Base-by-base conservation (phyloP, 2,329 filamentous ascomycete genomes). In the Neoscytalidium dimidiatum region DNA sequence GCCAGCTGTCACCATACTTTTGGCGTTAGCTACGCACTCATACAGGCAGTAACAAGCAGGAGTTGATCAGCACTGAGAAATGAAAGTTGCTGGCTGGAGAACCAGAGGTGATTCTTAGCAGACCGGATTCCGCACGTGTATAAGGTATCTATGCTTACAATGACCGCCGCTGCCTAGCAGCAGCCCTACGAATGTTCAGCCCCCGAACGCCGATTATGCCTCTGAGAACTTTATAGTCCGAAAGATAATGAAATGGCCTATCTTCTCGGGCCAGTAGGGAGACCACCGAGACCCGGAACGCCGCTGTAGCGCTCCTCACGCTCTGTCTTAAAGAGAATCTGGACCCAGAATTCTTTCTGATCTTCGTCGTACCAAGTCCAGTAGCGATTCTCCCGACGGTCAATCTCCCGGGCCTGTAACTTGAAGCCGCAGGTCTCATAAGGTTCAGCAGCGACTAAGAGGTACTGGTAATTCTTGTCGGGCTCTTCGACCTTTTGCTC, bases 401-500 rank as follows among this genome's bases (percentile, higher is more conserved):
- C 95, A 66, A 99, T 88, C 83, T 98, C 95, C 66, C 92, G 85
- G 4, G 94, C 92, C 77, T 97, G 95, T 64, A 99, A 84, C 84
- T 99, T 99, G 79, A 99, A 98, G 4, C 88, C 92, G 77, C 94
- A 96, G 2, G 93, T 98, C 86, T 99, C 94, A 81, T 99, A 99
- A 11, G 95, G 95, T 82, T 99, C 95, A 11, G 94, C 95, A 0
- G 95, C 94, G 11, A 99, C 91, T 60, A 98, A 84, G 70, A 99
- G 83, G 77, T 98, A 99, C 84, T 99, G 95, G 75, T 90, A 98
- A 71, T 89, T 90, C 81, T 95, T 93, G 78, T 99, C 94, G 11
- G 93, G 92, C 67, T 97, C 92, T 79, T 99, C 95, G 62, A 97
- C 84, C 78, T 91, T 93, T 85, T 99, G 95, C 79, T 96, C 92